Conservation (phyloP, 352 stramenopile genomes). For the Phytophthora citricola region DNA sequence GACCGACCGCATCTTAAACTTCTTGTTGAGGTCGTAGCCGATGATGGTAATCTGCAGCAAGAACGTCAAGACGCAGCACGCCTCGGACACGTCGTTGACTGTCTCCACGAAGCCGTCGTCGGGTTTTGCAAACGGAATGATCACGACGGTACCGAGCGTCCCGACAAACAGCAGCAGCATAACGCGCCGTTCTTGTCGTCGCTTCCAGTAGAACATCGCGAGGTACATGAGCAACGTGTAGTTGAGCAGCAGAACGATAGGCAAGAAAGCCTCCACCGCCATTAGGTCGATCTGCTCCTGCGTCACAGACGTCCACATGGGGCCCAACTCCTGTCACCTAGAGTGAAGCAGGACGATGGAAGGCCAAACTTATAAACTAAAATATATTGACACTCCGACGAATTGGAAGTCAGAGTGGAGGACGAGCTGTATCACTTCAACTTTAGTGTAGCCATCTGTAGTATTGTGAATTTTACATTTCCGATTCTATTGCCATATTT, state of each 20-base stretch:
- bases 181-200: constrained; percentile 19
- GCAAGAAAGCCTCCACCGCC: constrained; percentile 32
- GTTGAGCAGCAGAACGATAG: constrained; percentile 49
- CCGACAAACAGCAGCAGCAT: constrained; percentile 32
- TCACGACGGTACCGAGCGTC: constrained; percentile 25
- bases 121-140: constrained; percentile 35
- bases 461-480: no score
- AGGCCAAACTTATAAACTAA: no score
- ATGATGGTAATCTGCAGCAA: constrained; percentile 56
- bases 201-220: constrained; percentile 35
- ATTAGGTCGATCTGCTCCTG: constrained; percentile 27
- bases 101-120: constrained; percentile 26
- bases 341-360: no score
- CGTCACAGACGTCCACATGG: constrained; percentile 31
- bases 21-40: constrained; percentile 39
- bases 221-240: constrained; percentile 55
- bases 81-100: constrained; percentile 48
- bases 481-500: no score
- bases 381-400: no score
- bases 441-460: no score
- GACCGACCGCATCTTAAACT: constrained; percentile 45
- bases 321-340: background rate
- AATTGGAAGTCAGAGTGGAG: no score
- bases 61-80: constrained; percentile 44
- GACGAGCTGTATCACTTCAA: no score